Percentiles rank a stretch among this genome's conserved stretches.
phyloP scores from a whole-genome alignment of 805 yeast species.

The Priceomyces carsonii region DNA sequence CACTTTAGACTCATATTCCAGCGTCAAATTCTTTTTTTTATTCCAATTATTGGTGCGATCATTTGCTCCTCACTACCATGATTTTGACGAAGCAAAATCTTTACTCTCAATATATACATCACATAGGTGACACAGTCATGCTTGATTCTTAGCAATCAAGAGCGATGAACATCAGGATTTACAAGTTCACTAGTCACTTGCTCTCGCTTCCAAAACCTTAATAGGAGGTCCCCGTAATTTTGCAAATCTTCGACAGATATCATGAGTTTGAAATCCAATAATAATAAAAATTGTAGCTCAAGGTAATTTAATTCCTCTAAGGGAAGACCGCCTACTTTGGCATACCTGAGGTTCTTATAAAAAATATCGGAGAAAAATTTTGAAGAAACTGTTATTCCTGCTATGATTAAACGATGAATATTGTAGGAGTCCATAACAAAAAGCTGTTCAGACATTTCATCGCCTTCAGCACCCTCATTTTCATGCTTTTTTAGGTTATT shows the following conservation, averaged over 20 bases:
- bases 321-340: slow-evolving; percentile 94
- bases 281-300: slow-evolving; percentile 82
- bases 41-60: no score
- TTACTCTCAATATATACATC: no score
- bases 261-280: slow-evolving; percentile 84
- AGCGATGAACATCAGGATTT: slow-evolving; percentile 3
- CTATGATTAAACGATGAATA: slow-evolving; percentile 88
- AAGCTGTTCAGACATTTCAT: slow-evolving; percentile 46
- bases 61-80: no score
- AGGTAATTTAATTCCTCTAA: slow-evolving; percentile 89
- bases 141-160: no score
- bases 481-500: slow-evolving; percentile 43
- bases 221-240: slow-evolving; percentile 80
- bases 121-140: no score
- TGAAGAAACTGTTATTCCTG: slow-evolving; percentile 93
- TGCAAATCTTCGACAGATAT: slow-evolving; percentile 90
- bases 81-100: no score
- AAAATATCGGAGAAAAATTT: slow-evolving; percentile 94
- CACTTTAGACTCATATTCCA: no score
- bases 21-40: no score
- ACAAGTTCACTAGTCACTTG: slow-evolving; percentile 46
- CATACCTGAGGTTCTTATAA: slow-evolving; percentile 91
- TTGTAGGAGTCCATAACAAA: slow-evolving; percentile 96
- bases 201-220: slow-evolving; percentile 82
- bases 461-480: slow-evolving; percentile 14